Conservation (phyloP, 164 flowering plant species). For the Liquidambar formosana region DNA sequence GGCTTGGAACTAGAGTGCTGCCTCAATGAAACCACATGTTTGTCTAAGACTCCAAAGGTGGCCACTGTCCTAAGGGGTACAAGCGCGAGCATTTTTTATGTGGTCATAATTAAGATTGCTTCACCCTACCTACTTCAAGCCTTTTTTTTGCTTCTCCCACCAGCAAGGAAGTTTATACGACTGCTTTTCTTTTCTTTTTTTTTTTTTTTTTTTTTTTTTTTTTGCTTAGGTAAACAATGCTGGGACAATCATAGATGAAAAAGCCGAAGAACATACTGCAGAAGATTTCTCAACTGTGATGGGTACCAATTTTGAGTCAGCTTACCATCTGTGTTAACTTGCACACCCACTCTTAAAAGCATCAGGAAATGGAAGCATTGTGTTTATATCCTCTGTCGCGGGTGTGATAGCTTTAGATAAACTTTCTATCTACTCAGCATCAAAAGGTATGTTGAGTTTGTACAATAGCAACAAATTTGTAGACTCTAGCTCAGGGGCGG, state of each 20-base stretch:
- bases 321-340: constrained; percentile 45
- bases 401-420: constrained; percentile 23
- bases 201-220: too few species aligned
- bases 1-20: constrained; percentile 35
- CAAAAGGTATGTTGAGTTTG: constrained; percentile 32
- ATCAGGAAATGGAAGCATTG: constrained; percentile 39
- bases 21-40: constrained; percentile 37
- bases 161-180: too few species aligned
- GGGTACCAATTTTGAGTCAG: constrained; percentile 39
- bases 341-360: constrained; percentile 48
- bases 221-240: constrained; percentile 39
- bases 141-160: too few species aligned
- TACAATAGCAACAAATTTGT: neutral
- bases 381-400: constrained; percentile 48
- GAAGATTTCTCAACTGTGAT: constrained; percentile 26
- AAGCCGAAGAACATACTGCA: constrained; percentile 9
- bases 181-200: too few species aligned
- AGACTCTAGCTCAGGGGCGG: too few species aligned
- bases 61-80: constrained; percentile 29
- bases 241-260: constrained; percentile 19
- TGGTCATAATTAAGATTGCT: too few species aligned
- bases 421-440: constrained; percentile 32
- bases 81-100: constrained; percentile 30
- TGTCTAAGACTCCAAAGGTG: constrained; percentile 30
- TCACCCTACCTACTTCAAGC: too few species aligned